Evolutionary conservation across 768 basidiomycete genomes (phyloP), one percentile per base, ranked within the genome.

Genomic region (Termitomyces heimii): DNA sequence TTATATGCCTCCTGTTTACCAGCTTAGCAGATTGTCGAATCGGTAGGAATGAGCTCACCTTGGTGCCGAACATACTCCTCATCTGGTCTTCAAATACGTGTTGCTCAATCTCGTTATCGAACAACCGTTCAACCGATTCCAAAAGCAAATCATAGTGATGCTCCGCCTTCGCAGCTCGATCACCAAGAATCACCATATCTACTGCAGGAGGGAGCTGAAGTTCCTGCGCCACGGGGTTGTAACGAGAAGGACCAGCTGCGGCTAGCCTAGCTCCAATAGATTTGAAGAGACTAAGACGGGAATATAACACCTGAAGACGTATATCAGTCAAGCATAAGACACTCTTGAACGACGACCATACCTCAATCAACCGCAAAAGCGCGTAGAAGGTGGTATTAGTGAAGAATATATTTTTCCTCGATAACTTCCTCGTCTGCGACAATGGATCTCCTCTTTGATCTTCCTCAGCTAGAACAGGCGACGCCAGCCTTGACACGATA

Each of bases 81-180:
- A 96, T 82, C 63, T 89, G 89, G 63, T 99, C 97, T 71, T 98
- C 96, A 67, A 95, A 98, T 4, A 77, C 80, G 43, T 77, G 74
- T 61, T 88, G 88, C 64, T 99, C 97, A 24, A 98, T 77, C 68
- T 97, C 92, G 61, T 89, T 90, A 66, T 95, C 95, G 62, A 98
- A 97, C 45, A 98, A 70, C 58, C 86, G 82, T 69, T 99, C 97
- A 67, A 91, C 92, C 4, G 89, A 85, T 57, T 88, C 89, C 16
- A 99, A 79, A 64, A 94, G 74, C 55, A 94, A 77, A 48, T 87
- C 86, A 63, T 98, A 98, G 63, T 84, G 91, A 62, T 89, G 84
- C 29, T 79, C 79, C 5, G 84, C 78, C 12, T 82, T 76, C 20
- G 79, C 70, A 24, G 67, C 58, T 22, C 70, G 68, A 40, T 77